Percentiles rank a stretch among this genome's conserved stretches.
These are phyloP conservation scores for Lagerstroemia speciosa DNA, from an alignment of 345 rosid genomes.

Conservation along the genomic window DNA sequence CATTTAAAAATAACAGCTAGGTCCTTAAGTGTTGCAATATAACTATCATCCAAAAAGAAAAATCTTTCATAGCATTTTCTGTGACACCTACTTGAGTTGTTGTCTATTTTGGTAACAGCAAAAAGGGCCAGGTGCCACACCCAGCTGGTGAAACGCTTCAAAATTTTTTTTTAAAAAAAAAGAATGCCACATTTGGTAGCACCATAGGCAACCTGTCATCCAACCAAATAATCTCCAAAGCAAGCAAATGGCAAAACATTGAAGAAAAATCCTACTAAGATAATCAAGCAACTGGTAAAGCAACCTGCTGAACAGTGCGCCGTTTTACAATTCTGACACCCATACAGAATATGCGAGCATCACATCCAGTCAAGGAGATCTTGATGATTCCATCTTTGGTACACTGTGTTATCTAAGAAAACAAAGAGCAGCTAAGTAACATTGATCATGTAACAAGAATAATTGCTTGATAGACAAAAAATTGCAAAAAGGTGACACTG, in stretches of 20 bases:
- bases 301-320: slow-evolving; percentile 71
- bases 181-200: background rate
- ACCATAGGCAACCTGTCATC: background rate
- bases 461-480: background rate
- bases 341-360: slow-evolving; percentile 76
- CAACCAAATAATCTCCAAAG: background rate
- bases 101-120: background rate
- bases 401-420: slow-evolving; percentile 55
- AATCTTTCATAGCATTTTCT: background rate
- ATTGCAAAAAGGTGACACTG: background rate
- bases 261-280: background rate
- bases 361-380: slow-evolving; percentile 69
- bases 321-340: slow-evolving; percentile 86
- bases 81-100: background rate
- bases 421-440: slow-evolving; percentile 6
- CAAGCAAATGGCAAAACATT: background rate
- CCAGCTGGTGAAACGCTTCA: background rate
- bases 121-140: background rate
- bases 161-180: too few relatives aligned
- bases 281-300: background rate
- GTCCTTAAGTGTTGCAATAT: background rate
- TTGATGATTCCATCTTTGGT: slow-evolving; percentile 74
- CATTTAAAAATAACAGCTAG: background rate
- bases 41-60: background rate
- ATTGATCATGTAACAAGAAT: background rate